phyloP scores from a whole-genome alignment of 1,284 basidiomycete species.

The Ganoderma boninense region DNA sequence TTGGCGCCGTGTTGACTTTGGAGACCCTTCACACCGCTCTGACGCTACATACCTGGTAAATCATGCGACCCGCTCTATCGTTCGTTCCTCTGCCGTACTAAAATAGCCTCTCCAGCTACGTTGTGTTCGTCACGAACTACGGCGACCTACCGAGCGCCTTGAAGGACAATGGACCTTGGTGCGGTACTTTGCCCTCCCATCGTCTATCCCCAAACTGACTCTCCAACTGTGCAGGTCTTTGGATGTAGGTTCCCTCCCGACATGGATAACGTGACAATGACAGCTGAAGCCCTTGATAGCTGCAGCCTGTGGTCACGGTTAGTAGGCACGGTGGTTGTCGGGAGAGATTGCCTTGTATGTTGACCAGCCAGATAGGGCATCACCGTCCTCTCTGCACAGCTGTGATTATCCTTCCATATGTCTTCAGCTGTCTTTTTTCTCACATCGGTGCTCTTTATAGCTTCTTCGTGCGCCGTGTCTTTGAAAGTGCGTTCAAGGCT shows the following conservation, averaged over 20 bases:
- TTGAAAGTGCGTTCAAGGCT: not conserved
- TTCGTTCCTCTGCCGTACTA: not conserved
- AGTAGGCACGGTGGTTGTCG: not conserved
- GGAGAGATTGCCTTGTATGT: not conserved
- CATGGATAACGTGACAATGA: not conserved
- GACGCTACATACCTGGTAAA: not conserved
- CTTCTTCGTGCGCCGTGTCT: not conserved
- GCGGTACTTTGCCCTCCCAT: not conserved
- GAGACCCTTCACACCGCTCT: not conserved
- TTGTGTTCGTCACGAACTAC: not conserved
- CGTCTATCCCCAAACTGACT: not conserved
- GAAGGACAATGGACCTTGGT: not conserved
- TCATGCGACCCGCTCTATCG: not conserved
- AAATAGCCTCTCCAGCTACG: not conserved
- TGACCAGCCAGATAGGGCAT: not conserved
- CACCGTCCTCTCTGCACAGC: not conserved
- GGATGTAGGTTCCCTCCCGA: not conserved
- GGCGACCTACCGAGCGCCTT: not conserved
- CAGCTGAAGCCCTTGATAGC: not conserved
- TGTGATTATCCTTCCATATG: not conserved
- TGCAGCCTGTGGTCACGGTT: slow-evolving; percentile 1
- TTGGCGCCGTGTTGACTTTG: not conserved
- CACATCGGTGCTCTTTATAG: not conserved
- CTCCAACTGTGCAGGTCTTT: not conserved
- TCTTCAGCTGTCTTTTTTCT: not conserved